Evolutionary conservation across 225 moss, liverwort and hornwort genomes (phyloP), one percentile per base, ranked within the genome.

Genomic region (Physcomitrium patens): DNA sequence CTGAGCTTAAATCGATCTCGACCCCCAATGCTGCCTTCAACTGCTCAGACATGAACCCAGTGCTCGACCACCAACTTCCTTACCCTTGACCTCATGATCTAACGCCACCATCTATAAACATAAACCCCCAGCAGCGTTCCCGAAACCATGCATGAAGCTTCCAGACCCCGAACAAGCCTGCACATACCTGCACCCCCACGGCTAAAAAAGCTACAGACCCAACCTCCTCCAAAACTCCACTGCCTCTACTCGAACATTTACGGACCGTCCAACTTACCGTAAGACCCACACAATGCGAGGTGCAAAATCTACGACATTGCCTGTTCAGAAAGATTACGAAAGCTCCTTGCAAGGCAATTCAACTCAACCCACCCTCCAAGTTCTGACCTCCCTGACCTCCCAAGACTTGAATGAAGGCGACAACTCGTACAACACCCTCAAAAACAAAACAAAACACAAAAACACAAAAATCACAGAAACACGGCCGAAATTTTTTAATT

Each of bases 81-180:
- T 58, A 8, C 22, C 5, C 23, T 9, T 9, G 42, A 14, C 3
- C 42, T 44, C 27, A 7, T n/a, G 44, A 60, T 69, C 67, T 68
- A 47, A 62, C 56, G 63, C 55, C 9, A 8, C 78, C 55, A 24
- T 45, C 53, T 20, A 20, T 61, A 63, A 68, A 45, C 61, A 46
- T 42, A 20, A 28, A 17, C 23, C 58, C 9, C 12, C 24, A 22
- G 58, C 43, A 44, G 11, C 23, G 31, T 37, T 37, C 31, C 31
- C 31, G 5, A 37, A 54, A 69, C 14, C 42, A 53, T 22, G 20
- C 19, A 53, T 42, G 20, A 42, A 55, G 20, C 14, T 20, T 55
- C 42, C 68, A 42, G 42, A 37, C 1, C 41, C 20, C 14, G 41
- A 53, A 20, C 26, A 13, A 13, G 19, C 41, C 54, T 42, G 54